These are phyloP conservation scores for Coniochaeta sp. DNA, from an alignment of 2,329 filamentous ascomycete genomes.

Conservation along the genomic window DNA sequence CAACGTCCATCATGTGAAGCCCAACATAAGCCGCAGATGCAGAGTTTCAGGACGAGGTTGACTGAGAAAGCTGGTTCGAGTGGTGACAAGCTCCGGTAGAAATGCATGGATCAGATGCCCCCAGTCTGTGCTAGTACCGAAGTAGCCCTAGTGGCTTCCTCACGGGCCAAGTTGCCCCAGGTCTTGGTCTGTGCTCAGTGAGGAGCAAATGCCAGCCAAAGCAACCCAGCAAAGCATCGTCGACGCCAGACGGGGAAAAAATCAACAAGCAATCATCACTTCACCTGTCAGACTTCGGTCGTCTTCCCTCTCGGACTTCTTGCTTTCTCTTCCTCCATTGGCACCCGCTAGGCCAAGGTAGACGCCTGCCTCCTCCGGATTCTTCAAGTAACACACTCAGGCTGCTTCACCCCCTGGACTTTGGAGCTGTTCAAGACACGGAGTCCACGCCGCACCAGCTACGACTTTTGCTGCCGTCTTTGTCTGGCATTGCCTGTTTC, in stretches of 20 bases:
- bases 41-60: neutral
- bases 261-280: conserved; percentile 1
- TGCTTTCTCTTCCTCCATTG: neutral
- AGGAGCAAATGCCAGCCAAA: conserved; percentile 1
- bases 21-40: neutral
- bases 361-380: neutral
- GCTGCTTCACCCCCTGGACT: neutral
- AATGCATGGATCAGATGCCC: neutral
- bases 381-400: neutral
- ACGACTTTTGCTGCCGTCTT: neutral
- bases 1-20: neutral
- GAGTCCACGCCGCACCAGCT: neutral
- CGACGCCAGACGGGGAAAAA: neutral
- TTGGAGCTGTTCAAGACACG: neutral
- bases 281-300: neutral
- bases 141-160: neutral
- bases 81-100: neutral
- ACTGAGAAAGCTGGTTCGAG: neutral
- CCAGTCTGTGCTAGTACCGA: neutral
- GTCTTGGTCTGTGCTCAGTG: neutral
- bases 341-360: neutral
- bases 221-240: neutral
- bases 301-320: neutral
- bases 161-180: neutral
- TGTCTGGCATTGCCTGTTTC: neutral